These are phyloP conservation scores for Talaromyces pinophilus DNA, from an alignment of 2,329 filamentous ascomycete genomes.

Conservation along the genomic window DNA sequence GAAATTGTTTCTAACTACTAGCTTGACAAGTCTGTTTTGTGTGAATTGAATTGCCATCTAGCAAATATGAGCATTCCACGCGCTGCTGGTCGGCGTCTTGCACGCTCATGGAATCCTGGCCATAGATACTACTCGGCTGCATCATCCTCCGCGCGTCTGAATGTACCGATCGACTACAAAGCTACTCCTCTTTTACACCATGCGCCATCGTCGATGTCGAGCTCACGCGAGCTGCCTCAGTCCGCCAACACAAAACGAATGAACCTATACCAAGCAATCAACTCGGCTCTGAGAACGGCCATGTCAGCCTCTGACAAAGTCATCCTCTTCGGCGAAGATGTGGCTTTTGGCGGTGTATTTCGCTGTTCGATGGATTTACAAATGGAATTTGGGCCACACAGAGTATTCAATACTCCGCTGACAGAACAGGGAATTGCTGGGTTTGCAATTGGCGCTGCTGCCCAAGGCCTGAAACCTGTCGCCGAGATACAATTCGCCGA, in stretches of 20 bases:
- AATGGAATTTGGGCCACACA: conserved; percentile 79
- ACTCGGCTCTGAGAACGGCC: conserved; percentile 80
- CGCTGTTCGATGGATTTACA: conserved; percentile 89
- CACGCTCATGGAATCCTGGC: conserved; percentile 15
- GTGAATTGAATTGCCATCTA: neutral
- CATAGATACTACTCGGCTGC: conserved; percentile 49
- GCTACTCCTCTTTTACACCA: conserved; percentile 80
- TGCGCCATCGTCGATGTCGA: conserved; percentile 69
- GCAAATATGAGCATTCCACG: conserved; percentile 21
- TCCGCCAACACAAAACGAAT: conserved; percentile 75
- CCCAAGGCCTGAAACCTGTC: conserved; percentile 87
- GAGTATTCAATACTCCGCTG: conserved; percentile 95
- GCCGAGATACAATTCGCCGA: conserved; percentile 97
- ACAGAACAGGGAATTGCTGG: conserved; percentile 93
- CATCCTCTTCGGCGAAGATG: conserved; percentile 92
- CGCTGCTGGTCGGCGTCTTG: conserved; percentile 20
- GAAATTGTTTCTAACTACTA: neutral
- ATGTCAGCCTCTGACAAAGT: conserved; percentile 82
- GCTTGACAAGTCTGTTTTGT: neutral
- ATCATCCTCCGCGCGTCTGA: conserved; percentile 64
- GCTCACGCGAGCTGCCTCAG: conserved; percentile 71
- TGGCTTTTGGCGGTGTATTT: conserved; percentile 96
- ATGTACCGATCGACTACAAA: conserved; percentile 83
- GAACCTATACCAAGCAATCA: conserved; percentile 93
- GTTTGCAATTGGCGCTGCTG: conserved; percentile 86